Conservation (phyloP, 352 stramenopile species). For the Globisporangium polare region DNA sequence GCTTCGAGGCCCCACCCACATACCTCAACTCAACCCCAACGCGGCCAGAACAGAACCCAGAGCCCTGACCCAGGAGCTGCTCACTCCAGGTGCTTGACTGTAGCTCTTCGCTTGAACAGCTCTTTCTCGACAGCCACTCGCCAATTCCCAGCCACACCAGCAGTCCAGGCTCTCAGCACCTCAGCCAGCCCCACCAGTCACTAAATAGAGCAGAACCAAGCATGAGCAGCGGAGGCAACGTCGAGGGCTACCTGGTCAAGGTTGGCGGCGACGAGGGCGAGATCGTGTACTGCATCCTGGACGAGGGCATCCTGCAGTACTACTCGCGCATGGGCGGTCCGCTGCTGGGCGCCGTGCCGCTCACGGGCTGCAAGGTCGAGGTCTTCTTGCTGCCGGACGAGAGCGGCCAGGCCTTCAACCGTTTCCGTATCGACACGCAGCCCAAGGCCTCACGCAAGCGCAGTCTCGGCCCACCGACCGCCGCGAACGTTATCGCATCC, state of each 20-base stretch:
- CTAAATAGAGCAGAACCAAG: slow-evolving; percentile 1
- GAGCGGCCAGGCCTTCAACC: slow-evolving; percentile 33
- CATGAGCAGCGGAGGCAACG: slow-evolving; percentile 59
- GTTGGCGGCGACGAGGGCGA: slow-evolving; percentile 48
- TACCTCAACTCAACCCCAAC: not conserved
- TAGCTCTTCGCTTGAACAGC: not conserved
- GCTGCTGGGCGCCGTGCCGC: slow-evolving; percentile 52
- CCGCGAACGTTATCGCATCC: slow-evolving; percentile 17
- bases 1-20: not conserved
- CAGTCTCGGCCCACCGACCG: slow-evolving; percentile 17
- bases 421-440: slow-evolving; percentile 64
- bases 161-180: not conserved
- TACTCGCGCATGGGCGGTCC: slow-evolving; percentile 70
- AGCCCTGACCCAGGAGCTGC: not conserved
- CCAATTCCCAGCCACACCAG: not conserved
- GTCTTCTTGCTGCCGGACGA: slow-evolving; percentile 66
- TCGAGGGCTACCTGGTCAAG: slow-evolving; percentile 82
- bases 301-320: slow-evolving; percentile 77
- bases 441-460: slow-evolving; percentile 23
- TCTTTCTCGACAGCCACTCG: not conserved
- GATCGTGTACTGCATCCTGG: slow-evolving; percentile 83
- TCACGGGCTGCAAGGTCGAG: slow-evolving; percentile 75
- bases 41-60: not conserved
- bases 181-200: not conserved
- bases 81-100: not conserved